Conservation (phyloP, 129 eudicot species). For the Pittosporum tobira region DNA sequence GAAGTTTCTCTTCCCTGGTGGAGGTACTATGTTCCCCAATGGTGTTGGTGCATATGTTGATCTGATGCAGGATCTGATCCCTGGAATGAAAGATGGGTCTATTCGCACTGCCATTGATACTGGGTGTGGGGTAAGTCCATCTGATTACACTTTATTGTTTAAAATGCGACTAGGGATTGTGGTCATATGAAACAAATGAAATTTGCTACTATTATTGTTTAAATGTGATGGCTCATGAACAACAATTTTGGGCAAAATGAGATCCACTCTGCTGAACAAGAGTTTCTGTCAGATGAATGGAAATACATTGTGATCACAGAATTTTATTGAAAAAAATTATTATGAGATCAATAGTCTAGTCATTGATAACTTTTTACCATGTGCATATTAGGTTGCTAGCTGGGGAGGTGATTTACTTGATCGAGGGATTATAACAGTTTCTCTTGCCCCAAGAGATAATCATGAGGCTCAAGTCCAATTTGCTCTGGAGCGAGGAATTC, state of each 20-base stretch:
- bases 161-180: background rate
- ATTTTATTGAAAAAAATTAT: background rate
- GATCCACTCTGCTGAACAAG: background rate
- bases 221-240: too few relatives aligned
- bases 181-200: background rate
- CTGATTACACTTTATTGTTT: background rate
- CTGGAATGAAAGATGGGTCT: conserved; percentile 94
- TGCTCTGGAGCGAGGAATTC: conserved; percentile 96
- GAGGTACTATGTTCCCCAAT: conserved; percentile 97
- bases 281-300: background rate
- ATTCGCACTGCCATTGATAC: conserved; percentile 95
- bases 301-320: background rate
- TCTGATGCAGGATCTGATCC: conserved; percentile 77
- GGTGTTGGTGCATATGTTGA: conserved; percentile 88
- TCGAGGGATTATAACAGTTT: conserved; percentile 80
- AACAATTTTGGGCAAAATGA: too few relatives aligned
- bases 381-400: conserved; percentile 72
- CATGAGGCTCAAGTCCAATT: conserved; percentile 98
- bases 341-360: background rate
- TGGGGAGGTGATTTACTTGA: conserved; percentile 99
- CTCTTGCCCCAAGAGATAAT: conserved; percentile 98
- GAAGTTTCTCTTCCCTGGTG: conserved; percentile 93
- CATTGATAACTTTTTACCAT: background rate
- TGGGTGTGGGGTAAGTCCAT: conserved; percentile 92
- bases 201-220: too few relatives aligned